Conservation (phyloP, 2,329 filamentous ascomycete species). For the Fusarium phyllophilum region DNA sequence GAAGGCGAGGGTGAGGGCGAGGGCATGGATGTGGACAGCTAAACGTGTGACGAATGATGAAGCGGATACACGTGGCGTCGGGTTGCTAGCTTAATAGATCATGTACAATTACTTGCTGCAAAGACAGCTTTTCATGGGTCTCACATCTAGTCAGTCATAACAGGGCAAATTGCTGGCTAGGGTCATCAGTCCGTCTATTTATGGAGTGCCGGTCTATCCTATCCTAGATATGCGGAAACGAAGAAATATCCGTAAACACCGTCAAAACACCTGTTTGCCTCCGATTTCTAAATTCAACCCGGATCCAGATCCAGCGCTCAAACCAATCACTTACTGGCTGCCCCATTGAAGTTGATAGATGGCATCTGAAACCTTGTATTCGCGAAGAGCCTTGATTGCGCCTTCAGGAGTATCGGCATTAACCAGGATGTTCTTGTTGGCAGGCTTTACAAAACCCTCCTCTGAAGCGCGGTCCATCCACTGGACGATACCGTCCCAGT, state of each 20-base stretch:
- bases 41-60: conserved; percentile 33
- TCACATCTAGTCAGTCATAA: conserved; percentile 24
- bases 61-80: conserved; percentile 36
- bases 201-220: conserved; percentile 35
- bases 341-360: conserved; percentile 87
- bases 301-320: conserved; percentile 19
- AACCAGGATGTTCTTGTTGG: conserved; percentile 79
- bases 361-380: conserved; percentile 80
- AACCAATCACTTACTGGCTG: conserved; percentile 60
- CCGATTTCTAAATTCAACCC: conserved; percentile 14
- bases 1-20: conserved; percentile 47
- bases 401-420: conserved; percentile 78
- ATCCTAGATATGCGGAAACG: conserved; percentile 19
- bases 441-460: conserved; percentile 78
- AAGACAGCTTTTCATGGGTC: conserved; percentile 43
- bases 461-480: conserved; percentile 83
- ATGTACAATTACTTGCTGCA: conserved; percentile 51
- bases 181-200: conserved; percentile 41
- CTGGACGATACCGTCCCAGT: conserved; percentile 86
- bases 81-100: conserved; percentile 46
- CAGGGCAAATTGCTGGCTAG: conserved; percentile 10
- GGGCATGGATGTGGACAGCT: conserved; percentile 52
- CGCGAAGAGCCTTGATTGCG: conserved; percentile 74
- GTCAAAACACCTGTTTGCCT: conserved; percentile 31
- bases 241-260: conserved; percentile 16